phyloP scores from a whole-genome alignment of 805 yeast genomes.

The Sugiyamaella lignohabitans region DNA sequence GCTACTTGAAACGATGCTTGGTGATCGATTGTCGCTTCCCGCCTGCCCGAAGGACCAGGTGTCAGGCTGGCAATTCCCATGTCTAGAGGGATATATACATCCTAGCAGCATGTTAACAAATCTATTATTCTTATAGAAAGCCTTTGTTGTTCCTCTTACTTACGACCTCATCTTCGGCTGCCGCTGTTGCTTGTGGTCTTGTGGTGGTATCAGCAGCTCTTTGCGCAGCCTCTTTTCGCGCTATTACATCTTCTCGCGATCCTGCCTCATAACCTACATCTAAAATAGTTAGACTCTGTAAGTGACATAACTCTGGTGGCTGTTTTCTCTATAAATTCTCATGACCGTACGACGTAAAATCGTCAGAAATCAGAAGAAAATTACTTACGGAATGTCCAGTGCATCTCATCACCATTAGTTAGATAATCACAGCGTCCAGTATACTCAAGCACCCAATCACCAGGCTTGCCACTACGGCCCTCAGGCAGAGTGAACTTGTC shows the following conservation, averaged over 20 bases:
- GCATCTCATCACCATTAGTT: slow-evolving; percentile 80
- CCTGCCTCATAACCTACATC: slow-evolving; percentile 72
- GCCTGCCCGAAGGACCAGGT: neutral
- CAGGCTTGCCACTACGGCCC: slow-evolving; percentile 22
- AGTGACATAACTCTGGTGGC: neutral
- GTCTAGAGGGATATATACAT: slow-evolving; percentile 51
- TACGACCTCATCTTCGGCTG: slow-evolving; percentile 8
- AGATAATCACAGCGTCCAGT: slow-evolving; percentile 74
- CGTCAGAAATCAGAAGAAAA: too few relatives aligned
- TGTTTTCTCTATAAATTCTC: too few relatives aligned
- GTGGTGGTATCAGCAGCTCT: slow-evolving; percentile 7
- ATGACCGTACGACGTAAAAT: too few relatives aligned
- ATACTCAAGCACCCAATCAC: slow-evolving; percentile 53
- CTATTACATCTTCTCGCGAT: slow-evolving; percentile 68
- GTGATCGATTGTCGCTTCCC: slow-evolving; percentile 27
- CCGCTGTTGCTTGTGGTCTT: neutral
- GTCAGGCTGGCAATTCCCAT: slow-evolving; percentile 27
- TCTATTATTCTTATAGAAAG: slow-evolving; percentile 1
- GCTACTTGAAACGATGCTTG: slow-evolving; percentile 45
- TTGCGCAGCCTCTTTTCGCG: slow-evolving; percentile 18
- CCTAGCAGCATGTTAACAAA: slow-evolving; percentile 14
- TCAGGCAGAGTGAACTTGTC: slow-evolving; percentile 46
- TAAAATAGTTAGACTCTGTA: slow-evolving; percentile 4
- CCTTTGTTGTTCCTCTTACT: slow-evolving; percentile 3
- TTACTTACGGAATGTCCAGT: slow-evolving; percentile 69